Evolutionary conservation across 768 basidiomycete genomes (phyloP), one percentile per base, ranked within the genome.

Genomic region (Rhodotorula taiwanensis): DNA sequence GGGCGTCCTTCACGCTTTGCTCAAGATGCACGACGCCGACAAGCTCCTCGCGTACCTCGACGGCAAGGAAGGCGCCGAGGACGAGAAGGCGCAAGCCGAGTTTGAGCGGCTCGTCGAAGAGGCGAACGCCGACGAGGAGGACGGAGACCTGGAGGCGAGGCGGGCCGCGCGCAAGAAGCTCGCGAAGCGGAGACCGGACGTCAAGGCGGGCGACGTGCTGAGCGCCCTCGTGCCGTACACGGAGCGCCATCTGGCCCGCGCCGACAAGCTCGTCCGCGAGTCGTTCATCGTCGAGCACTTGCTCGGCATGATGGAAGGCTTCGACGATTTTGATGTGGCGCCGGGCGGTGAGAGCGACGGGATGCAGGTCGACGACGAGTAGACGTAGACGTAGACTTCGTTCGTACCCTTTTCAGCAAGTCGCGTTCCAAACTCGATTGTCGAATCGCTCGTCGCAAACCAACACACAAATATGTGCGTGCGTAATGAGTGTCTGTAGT

Each of bases 171-270:
- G 45, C 79, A 79, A 60, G 72, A 31, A 39, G 30, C 45, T 10
- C 10, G 36, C 49, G 39, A 39, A 47, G 33, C 48, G 57, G 44
- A 71, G 18, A 64, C 53, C 59, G 57, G 48, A 73, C 43, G 76
- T 77, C 30, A 78, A 78, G 34, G 74, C 88, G 54, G 84, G 83
- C 71, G 90, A 95, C 55, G 76, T 94, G 57, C 76, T 97, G 16
- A 89, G 92, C 50, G 86, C 84, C 7, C 78, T 97, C 58, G 83
- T 97, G 54, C 92, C 95, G 16, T 99, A 98, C 74, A 93, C 93
- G 14, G 90, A 94, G 74, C 82, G 95, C 55, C 95, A 99, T 77
- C 82, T 93, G 47, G 77, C 84, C 42, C 80, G 93, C 70, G 82
- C 92, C 75, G 89, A 93, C 62, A 83, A 84, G 73, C 77, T 95